phyloP scores from a whole-genome alignment of 331 rosid species.

The Spiraea crenata region DNA sequence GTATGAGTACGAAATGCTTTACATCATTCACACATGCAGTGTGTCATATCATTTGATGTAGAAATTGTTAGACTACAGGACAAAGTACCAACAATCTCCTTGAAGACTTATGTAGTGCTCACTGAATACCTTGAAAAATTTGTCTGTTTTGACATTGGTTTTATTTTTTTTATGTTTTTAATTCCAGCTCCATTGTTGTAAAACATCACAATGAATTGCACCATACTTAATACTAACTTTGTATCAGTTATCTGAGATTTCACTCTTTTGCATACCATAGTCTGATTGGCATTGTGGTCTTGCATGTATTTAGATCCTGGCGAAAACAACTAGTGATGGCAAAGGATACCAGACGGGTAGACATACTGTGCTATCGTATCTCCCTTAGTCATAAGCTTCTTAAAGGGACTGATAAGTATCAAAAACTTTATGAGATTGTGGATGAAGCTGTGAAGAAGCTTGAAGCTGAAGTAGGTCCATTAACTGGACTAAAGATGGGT shows the following conservation, averaged over 20 bases:
- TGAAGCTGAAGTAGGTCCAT: slow-evolving; percentile 85
- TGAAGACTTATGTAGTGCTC: not conserved
- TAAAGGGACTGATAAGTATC: slow-evolving; percentile 62
- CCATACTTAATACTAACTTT: not conserved
- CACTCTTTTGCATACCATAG: not conserved
- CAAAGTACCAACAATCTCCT: not conserved
- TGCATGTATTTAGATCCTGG: slow-evolving; percentile 59
- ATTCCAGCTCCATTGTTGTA: no score
- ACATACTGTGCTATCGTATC: slow-evolving; percentile 85
- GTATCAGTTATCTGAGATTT: not conserved
- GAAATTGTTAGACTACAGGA: not conserved
- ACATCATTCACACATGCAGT: not conserved
- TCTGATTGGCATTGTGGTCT: slow-evolving; percentile 30
- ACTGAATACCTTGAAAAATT: not conserved
- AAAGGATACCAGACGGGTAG: slow-evolving; percentile 89
- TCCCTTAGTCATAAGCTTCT: slow-evolving; percentile 83
- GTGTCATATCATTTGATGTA: not conserved
- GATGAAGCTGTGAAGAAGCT: slow-evolving; percentile 78
- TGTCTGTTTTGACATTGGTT: not conserved
- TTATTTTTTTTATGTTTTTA: no score
- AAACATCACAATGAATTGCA: not conserved
- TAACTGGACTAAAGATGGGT: slow-evolving; percentile 79
- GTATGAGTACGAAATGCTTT: not conserved
- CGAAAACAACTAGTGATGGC: slow-evolving; percentile 77
- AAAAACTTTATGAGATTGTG: slow-evolving; percentile 54